These are phyloP conservation scores for Talaromyces proteolyticus DNA, from an alignment of 495 filamentous ascomycete genomes.

Conservation along the genomic window DNA sequence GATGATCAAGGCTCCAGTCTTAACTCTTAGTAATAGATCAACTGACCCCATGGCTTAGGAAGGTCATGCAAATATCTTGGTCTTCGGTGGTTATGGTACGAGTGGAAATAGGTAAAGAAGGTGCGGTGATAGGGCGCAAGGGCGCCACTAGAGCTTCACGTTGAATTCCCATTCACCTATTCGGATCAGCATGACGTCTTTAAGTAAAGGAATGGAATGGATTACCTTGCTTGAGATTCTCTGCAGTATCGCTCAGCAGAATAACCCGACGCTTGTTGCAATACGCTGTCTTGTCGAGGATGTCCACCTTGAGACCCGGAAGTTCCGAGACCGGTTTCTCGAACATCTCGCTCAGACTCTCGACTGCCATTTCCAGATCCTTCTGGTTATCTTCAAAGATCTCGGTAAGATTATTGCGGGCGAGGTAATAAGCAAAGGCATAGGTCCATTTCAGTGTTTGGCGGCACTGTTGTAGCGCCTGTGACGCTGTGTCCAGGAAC, in stretches of 20 bases:
- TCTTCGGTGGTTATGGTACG: too few relatives aligned
- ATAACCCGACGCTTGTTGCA: conserved; percentile 91
- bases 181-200: conserved; percentile 5
- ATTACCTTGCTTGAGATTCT: conserved; percentile 82
- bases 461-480: conserved; percentile 89
- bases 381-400: conserved; percentile 99
- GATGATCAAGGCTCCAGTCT: too few relatives aligned
- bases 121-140: too few relatives aligned
- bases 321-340: conserved; percentile 88
- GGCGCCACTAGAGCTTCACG: conserved; percentile 36
- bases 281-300: conserved; percentile 96
- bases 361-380: conserved; percentile 93
- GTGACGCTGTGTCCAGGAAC: conserved; percentile 87
- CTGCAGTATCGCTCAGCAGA: conserved; percentile 82
- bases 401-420: conserved; percentile 89
- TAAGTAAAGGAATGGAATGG: conserved; percentile 3
- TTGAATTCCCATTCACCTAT: conserved; percentile 42
- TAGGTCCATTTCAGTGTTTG: conserved; percentile 99
- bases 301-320: conserved; percentile 83
- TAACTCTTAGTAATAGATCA: too few relatives aligned
- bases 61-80: too few relatives aligned
- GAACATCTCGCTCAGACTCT: conserved; percentile 94
- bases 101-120: too few relatives aligned
- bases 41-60: too few relatives aligned
- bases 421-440: conserved; percentile 94